Base-by-base conservation (phyloP, 148 eudicot species). In the Fagopyrum homotropicum region DNA sequence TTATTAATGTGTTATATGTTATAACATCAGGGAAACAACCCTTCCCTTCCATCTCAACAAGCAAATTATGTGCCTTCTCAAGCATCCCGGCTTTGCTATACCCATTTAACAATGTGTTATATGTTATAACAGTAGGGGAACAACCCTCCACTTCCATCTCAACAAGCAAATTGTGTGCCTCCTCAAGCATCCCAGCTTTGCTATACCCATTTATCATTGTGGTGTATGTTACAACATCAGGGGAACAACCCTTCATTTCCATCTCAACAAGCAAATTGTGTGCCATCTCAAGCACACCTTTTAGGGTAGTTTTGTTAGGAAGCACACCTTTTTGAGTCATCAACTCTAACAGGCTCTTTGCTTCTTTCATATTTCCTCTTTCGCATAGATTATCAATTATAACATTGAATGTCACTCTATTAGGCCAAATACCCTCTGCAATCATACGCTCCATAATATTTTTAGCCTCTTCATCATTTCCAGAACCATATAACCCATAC, bases 301-400 rank as follows among this genome's bases (percentile, higher is more conserved):
- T 75, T 82, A 77, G 76, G 72, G n/a, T 6, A 26, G 0, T 11
- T 40, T 73, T 68, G 55, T 26, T 68, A 0, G 56, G 73, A 29
- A 45, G 4, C 49, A 73, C 48, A 10, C 77, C 73, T 4, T 14
- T 48, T 43, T 11, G 48, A n/a, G 26, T 69, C 12, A 78, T 75
- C 26, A 50, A n/a, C 72, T 68, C 47, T 6, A 66, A 51, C 45
- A 66, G 49, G 52, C 66, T 64, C 45, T 57, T 11, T 64, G 76
- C 76, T 63, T 9, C 19, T 12, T 76, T 46, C 10, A 76, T 49
- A 50, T 70, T 72, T 22, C 75, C 72, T 17, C 59, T 60, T 71
- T 73, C 72, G 56, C 76, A 80, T n/a, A 80, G 43, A 35, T 73
- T 80, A 68, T 64, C 80, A 16, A 77, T 72, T 3, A 74, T 30